Base-by-base conservation (phyloP, 2,329 filamentous ascomycete genomes). In the Pseudogymnoascus sp. region DNA sequence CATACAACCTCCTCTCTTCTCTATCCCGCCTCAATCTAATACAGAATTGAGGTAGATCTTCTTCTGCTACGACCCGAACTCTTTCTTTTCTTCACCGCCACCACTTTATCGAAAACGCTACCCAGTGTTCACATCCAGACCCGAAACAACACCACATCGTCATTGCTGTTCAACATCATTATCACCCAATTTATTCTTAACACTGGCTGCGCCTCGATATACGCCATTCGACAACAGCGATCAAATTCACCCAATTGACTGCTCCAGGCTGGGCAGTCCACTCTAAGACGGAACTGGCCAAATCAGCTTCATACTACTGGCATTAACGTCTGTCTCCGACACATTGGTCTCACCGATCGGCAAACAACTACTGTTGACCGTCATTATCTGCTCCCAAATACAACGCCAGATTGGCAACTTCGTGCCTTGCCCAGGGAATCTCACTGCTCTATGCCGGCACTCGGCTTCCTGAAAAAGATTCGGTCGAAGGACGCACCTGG, bases 391-490 rank as follows among this genome's bases (percentile, higher is more conserved):
- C 47, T 16, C 47, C 10, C 11, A 56, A 35, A 21, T 29, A 5
- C n/a, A 42, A 61, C 59, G 59, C 59, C 59, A 42, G 19, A 40
- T 61, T 61, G 59, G 59, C 59, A 61, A 42, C 19, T 42, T 21
- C 19, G 33, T 19, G 38, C 59, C 59, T 42, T 61, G 29, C 38
- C 21, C 24, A 33, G 40, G 2, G 19, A 33, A 50, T 21, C 21
- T 47, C 16, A 19, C 16, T 61, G 21, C 50, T 63, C 33, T 61
- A 97, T 99, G 95, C 95, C 93, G 87, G 90, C 86, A 77, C 85
- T 97, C 82, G 91, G 91, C 78, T 92, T 97, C 75, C 86, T 97
- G 76, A 97, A 97, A 85, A 97, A 96, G 86, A 96, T 96, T 85
- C 88, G 92, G 85, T 96, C 92, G 80, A 96, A 92, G 86, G 92